phyloP scores from a whole-genome alignment of 805 yeast species.

The Debaryomyces maramus region DNA sequence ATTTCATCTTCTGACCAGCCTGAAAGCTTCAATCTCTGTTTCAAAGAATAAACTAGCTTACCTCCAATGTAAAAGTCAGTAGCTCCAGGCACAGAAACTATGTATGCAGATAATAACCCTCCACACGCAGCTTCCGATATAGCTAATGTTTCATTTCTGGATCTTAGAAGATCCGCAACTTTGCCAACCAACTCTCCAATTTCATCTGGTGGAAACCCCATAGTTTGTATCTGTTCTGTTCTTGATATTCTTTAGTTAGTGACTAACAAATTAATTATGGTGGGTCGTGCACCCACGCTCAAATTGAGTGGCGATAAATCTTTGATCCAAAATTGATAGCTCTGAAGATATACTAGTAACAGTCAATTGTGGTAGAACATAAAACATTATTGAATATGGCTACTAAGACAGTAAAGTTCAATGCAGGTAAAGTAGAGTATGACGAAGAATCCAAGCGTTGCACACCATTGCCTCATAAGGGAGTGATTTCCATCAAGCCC shows the following conservation, averaged over 20 bases:
- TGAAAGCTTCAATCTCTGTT: slow-evolving; percentile 67
- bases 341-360: not conserved
- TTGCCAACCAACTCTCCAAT: slow-evolving; percentile 49
- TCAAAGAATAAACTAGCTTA: slow-evolving; percentile 72
- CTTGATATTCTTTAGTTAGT: not conserved
- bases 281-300: not conserved
- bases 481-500: slow-evolving; percentile 58
- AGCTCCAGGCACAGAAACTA: slow-evolving; percentile 85
- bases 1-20: slow-evolving; percentile 81
- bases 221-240: slow-evolving; percentile 1
- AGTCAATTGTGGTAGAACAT: too few relatives aligned
- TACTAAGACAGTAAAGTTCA: slow-evolving; percentile 49
- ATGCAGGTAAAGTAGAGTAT: slow-evolving; percentile 76
- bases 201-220: slow-evolving; percentile 61
- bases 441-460: slow-evolving; percentile 62
- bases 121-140: slow-evolving; percentile 91
- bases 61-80: slow-evolving; percentile 83
- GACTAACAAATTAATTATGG: not conserved
- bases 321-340: not conserved
- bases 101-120: slow-evolving; percentile 75
- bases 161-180: slow-evolving; percentile 57
- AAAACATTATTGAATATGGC: slow-evolving; percentile 6
- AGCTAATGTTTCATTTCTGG: slow-evolving; percentile 64
- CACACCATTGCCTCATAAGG: slow-evolving; percentile 71
- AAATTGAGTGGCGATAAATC: not conserved